Evolutionary conservation across 352 stramenopile genomes (phyloP).

Genomic region (Phytophthora vignae): DNA sequence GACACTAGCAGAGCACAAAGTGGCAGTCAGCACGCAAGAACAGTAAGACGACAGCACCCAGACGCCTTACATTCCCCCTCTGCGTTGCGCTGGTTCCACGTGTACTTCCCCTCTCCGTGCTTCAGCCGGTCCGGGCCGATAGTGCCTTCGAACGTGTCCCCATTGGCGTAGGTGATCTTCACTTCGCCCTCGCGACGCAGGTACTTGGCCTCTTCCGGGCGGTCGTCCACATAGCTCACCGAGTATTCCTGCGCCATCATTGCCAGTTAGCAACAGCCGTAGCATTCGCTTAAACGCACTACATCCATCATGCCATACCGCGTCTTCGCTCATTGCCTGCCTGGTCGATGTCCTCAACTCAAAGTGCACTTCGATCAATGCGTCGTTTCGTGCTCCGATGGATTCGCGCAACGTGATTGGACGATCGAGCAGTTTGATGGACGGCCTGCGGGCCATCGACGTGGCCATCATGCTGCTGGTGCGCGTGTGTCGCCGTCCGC

Average conservation of each 20-base stretch:
- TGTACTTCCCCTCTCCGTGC: constrained; percentile 90
- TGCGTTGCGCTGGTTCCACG: constrained; percentile 74
- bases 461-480: constrained; percentile 16
- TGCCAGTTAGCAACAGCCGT: not conserved
- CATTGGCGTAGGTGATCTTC: constrained; percentile 91
- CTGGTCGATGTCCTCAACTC: not conserved
- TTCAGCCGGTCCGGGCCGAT: constrained; percentile 85
- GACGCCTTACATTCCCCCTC: constrained; percentile 66
- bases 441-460: not conserved
- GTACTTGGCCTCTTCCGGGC: constrained; percentile 86
- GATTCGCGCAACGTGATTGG: not conserved
- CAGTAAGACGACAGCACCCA: not conserved
- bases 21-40: not conserved
- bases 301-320: constrained; percentile 25
- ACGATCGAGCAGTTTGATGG: not conserved
- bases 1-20: constrained; percentile 49
- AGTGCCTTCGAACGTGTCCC: constrained; percentile 91
- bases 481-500: constrained; percentile 15
- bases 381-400: constrained; percentile 25
- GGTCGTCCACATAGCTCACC: constrained; percentile 90
- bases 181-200: constrained; percentile 85
- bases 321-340: constrained; percentile 56
- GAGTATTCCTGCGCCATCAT: constrained; percentile 60
- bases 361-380: not conserved
- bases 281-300: not conserved